Percentiles rank a stretch among this genome's conserved stretches.
These are phyloP conservation scores for Aphanocladium album DNA, from an alignment of 2,329 filamentous ascomycete species.

Conservation along the genomic window DNA sequence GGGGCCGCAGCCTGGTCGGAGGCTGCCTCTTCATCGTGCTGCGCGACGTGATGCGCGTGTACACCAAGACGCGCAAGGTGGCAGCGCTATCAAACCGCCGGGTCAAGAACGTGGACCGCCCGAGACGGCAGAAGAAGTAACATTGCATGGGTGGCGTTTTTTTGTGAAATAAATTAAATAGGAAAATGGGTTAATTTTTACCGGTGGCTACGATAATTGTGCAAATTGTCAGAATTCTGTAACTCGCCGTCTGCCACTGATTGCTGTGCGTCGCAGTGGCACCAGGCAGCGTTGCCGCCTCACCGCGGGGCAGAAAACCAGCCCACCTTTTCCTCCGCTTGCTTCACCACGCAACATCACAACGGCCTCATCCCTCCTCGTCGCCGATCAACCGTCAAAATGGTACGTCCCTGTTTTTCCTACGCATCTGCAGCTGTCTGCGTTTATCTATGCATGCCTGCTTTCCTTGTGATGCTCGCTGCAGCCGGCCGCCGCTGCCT, in stretches of 20 bases:
- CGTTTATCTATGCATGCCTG: too few species aligned
- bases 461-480: too few species aligned
- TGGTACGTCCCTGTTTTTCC: too few species aligned
- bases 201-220: too few species aligned
- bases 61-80: conserved; percentile 58
- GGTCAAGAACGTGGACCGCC: conserved; percentile 47
- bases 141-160: neutral
- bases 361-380: neutral
- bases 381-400: too few species aligned
- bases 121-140: conserved; percentile 35
- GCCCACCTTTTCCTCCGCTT: neutral
- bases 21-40: conserved; percentile 84
- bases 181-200: too few species aligned
- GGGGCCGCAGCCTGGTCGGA: conserved; percentile 84
- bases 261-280: too few species aligned
- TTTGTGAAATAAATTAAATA: too few species aligned
- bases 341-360: neutral
- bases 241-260: too few species aligned
- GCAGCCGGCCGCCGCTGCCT: conserved; percentile 38
- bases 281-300: too few species aligned
- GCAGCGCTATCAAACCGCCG: conserved; percentile 49
- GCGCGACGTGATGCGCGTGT: conserved; percentile 61
- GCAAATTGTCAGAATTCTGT: too few species aligned
- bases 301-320: neutral
- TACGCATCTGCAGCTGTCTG: too few species aligned